Base-by-base conservation (phyloP, 345 rosid species). In the Leavenworthia alabamica region DNA sequence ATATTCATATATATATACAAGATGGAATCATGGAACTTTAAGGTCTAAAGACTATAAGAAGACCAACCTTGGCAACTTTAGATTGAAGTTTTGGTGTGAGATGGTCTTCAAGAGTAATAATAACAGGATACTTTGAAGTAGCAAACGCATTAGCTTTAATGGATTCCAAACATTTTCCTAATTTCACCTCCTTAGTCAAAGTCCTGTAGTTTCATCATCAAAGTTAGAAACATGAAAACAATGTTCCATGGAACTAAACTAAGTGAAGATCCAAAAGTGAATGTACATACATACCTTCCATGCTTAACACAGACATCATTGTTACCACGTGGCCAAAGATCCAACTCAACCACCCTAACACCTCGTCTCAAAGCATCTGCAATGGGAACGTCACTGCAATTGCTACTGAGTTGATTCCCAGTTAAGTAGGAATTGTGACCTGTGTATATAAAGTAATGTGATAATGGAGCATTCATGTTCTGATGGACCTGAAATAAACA, bases 371-470 rank as follows among this genome's bases (percentile, higher is more conserved):
- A 55, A 4, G 96, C 90, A 55, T 82, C 77, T 29, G 86, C 83
- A 73, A 90, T 90, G 2, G 99, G 97, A 43, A 83, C 84, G 20
- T 84, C 97, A 50, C 97, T 94, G 75, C 96, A 88, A 17, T 90
- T 91, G 66, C 99, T 94, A 68, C 85, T 90, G 5, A 94, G 90
- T 57, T 94, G 97, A 50, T 90, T 94, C 35, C 97, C 95, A 0
- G 97, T 90, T 70, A 94, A 77, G 62, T 94, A 94, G 0, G 96
- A 90, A 68, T 90, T 94, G 67, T 90, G 99, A 17, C 97, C 96
- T 8, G 97, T 90, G 69, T 61, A 84, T 63, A 94, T 86, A 80
- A 81, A 88, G 68, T 90, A 90, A 79, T 86, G 92, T 1, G 96
- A 90, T 77, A 94, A 39, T 4, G 96, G 95, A 66, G 90, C 92